Conservation (phyloP, 192 early-diverging fungal species). For the Haplosporangium gracile region DNA sequence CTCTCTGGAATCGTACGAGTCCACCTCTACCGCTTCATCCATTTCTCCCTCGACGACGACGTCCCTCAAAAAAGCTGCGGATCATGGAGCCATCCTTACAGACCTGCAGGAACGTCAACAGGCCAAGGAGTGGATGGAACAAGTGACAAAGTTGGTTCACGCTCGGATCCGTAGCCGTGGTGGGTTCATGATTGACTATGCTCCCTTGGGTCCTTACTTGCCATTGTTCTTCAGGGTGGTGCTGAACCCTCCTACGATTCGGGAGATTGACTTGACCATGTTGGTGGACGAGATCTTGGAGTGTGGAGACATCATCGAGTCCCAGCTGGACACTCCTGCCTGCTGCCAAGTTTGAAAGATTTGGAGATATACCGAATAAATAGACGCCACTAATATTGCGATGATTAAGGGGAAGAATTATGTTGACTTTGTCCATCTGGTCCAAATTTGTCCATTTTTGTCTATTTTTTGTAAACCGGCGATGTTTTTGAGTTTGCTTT, state of each 20-base stretch:
- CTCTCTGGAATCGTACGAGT: slow-evolving; percentile 28
- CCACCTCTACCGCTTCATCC: slow-evolving; percentile 13
- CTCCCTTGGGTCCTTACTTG: slow-evolving; percentile 59
- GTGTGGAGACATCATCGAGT: slow-evolving; percentile 40
- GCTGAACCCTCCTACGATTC: slow-evolving; percentile 74
- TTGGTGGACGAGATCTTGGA: slow-evolving; percentile 72
- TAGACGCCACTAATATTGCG: no score
- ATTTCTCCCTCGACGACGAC: background rate
- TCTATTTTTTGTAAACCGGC: background rate
- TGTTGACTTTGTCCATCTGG: background rate
- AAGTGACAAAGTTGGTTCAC: slow-evolving; percentile 61
- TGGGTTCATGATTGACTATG: slow-evolving; percentile 80
- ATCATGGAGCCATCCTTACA: slow-evolving; percentile 40
- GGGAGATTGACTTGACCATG: slow-evolving; percentile 61
- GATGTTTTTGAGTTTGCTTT: background rate
- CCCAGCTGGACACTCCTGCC: slow-evolving; percentile 26
- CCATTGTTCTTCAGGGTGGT: slow-evolving; percentile 81
- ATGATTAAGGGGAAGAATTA: no score
- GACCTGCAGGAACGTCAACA: slow-evolving; percentile 30
- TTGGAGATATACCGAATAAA: background rate
- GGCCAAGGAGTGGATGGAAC: slow-evolving; percentile 56
- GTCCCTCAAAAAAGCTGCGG: background rate
- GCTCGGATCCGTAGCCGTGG: slow-evolving; percentile 60
- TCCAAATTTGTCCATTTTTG: background rate
- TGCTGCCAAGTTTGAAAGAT: slow-evolving; percentile 20